These are phyloP conservation scores for Aspergillus novofumigatus DNA, from an alignment of 2,329 filamentous ascomycete genomes.

Conservation along the genomic window DNA sequence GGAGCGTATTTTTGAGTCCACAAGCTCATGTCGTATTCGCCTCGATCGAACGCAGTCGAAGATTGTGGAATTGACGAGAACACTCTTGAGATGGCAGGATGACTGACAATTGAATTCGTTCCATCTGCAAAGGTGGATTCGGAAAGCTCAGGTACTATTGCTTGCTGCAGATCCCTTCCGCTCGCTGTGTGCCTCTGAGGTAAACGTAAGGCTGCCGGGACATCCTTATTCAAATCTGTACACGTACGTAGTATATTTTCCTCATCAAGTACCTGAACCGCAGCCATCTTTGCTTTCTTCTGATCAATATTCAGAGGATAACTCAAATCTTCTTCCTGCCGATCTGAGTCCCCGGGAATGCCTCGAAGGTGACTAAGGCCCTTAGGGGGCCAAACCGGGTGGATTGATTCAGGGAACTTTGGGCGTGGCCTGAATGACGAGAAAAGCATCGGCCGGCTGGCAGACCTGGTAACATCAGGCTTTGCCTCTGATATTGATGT, in stretches of 20 bases:
- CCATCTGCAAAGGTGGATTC: conserved; percentile 4
- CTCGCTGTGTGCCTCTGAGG: conserved; percentile 28
- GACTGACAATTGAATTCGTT: conserved; percentile 24
- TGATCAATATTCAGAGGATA: conserved; percentile 13
- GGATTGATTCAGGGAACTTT: conserved; percentile 29
- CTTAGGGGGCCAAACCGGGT: conserved; percentile 38
- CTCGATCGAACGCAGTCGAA: conserved; percentile 76
- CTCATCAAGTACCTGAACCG: conserved; percentile 27
- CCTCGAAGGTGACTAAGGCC: conserved; percentile 51
- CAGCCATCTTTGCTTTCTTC: conserved; percentile 38
- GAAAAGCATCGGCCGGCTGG: conserved; percentile 1
- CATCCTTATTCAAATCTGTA: conserved; percentile 3
- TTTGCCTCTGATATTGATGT: not conserved
- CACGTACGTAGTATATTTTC: conserved; percentile 29
- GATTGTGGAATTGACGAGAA: conserved; percentile 57
- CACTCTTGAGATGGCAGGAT: conserved; percentile 58
- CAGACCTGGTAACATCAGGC: not conserved
- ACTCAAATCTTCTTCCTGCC: not conserved
- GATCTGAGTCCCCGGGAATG: not conserved
- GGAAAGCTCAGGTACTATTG: conserved; percentile 28
- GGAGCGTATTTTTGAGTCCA: conserved; percentile 91
- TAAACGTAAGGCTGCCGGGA: conserved; percentile 20
- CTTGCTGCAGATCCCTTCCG: conserved; percentile 25
- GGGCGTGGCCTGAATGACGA: conserved; percentile 18
- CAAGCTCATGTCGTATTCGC: conserved; percentile 64